Base-by-base conservation (phyloP, 2,329 filamentous ascomycete genomes). In the Rutstroemia sydowiana region DNA sequence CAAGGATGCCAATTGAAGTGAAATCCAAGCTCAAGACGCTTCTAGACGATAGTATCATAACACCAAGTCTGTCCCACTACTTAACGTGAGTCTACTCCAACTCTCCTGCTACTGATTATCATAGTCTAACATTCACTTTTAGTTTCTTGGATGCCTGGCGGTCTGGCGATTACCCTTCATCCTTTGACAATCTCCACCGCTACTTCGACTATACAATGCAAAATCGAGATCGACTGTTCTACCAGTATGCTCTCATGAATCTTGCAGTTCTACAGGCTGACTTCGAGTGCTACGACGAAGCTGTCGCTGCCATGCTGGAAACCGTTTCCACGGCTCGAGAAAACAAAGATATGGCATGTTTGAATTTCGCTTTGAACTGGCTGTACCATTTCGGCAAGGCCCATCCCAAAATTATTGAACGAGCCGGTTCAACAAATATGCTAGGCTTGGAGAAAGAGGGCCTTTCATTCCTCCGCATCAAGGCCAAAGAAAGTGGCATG, bases 131-230 rank as follows among this genome's bases (percentile, higher is more conserved):
- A n/a, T 43, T 3, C 13, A 13, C 37, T 11, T 55, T 20, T 59
- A 88, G 85, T 60, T 97, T 95, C 64, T 82, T 96, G 13, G 91
- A 98, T 67, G 82, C 90, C 0, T 97, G 91, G 92, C 81, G 86
- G 66, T 84, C 89, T 3, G 92, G 92, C 4, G 90, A 97, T 68
- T 95, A 92, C 63, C 83, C 87, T 11, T 88, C 87, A 1, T 87
- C 93, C 0, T 93, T 96, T 65, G 92, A 98, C 63, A 85, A 85
- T 59, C 75, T 98, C 18, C 91, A 97, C 67, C 84, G 89, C 47
- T 98, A 96, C 68, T 98, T 96, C 63, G 93, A 98, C 68, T 96
- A 95, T 68, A 93, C 91, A 1, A 90, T 95, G 81, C 87, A 93
- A 62, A 87, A 83, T 59, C 75, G 83, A 55, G 87, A 95, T 62